phyloP scores from a whole-genome alignment of 805 yeast genomes.

The Yarrowia yakushimensis region DNA sequence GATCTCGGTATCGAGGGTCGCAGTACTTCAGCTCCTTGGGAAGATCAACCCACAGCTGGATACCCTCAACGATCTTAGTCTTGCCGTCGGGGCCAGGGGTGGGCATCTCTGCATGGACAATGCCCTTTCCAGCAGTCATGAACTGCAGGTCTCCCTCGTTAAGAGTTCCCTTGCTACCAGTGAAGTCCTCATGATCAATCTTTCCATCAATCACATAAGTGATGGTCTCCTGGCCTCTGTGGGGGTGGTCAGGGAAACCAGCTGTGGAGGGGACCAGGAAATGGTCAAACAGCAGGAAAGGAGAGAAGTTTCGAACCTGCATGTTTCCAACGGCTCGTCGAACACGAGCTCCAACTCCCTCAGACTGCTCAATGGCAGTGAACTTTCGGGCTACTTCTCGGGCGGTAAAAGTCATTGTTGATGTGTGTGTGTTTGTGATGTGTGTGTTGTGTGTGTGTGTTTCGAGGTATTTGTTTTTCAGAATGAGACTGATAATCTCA shows the following conservation, averaged over 20 bases:
- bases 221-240: slow-evolving; percentile 74
- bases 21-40: slow-evolving; percentile 60
- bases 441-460: background rate
- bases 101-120: slow-evolving; percentile 85
- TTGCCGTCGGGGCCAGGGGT: slow-evolving; percentile 45
- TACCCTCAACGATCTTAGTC: slow-evolving; percentile 50
- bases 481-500: background rate
- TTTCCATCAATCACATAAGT: slow-evolving; percentile 62
- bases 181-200: slow-evolving; percentile 78
- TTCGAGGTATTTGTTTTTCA: background rate
- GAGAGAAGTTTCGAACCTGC: slow-evolving; percentile 67
- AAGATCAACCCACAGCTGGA: slow-evolving; percentile 85
- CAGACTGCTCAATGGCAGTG: slow-evolving; percentile 64
- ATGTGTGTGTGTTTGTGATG: background rate
- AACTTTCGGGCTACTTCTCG: slow-evolving; percentile 51
- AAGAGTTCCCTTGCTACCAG: slow-evolving; percentile 71
- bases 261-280: slow-evolving; percentile 58
- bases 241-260: slow-evolving; percentile 83
- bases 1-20: slow-evolving; percentile 73
- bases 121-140: slow-evolving; percentile 89
- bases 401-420: slow-evolving; percentile 28
- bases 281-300: slow-evolving; percentile 77
- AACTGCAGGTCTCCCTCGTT: slow-evolving; percentile 81
- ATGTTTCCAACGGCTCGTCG: slow-evolving; percentile 73
- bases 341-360: slow-evolving; percentile 82